These are phyloP conservation scores for Eleusine coracana DNA, from an alignment of 176 grass and related monocot species.

Conservation along the genomic window DNA sequence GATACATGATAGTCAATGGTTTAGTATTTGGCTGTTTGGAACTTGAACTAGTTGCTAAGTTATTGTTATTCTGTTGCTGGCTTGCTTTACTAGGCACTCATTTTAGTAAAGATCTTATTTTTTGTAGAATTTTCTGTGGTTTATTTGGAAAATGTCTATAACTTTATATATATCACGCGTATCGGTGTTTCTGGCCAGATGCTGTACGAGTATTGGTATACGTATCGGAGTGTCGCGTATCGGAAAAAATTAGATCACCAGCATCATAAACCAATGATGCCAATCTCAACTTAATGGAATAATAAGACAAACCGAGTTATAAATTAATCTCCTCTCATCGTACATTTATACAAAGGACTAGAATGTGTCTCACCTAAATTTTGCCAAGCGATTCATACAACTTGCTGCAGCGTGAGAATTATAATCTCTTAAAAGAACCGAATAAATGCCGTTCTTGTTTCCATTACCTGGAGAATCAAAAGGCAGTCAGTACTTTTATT, in stretches of 20 bases:
- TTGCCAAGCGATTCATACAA: conserved; percentile 98
- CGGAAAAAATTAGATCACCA: neutral
- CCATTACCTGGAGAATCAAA: conserved; percentile 80
- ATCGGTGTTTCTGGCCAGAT: no score
- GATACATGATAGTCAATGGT: no score
- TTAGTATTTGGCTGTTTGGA: no score
- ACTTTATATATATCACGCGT: no score
- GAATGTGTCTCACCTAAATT: conserved; percentile 71
- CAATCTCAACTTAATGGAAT: neutral
- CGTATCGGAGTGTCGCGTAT: no score
- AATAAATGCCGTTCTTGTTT: conserved; percentile 84
- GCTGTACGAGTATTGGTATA: no score
- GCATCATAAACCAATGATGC: neutral
- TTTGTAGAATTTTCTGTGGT: no score
- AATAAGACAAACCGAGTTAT: neutral
- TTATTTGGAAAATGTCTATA: no score
- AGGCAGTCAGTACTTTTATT: conserved; percentile 17
- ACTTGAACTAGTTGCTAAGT: no score
- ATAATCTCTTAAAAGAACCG: conserved; percentile 94
- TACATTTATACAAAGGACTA: conserved; percentile 13
- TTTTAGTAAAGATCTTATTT: no score
- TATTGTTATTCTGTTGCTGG: no score
- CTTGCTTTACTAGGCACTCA: no score
- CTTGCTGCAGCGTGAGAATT: conserved; percentile 99
- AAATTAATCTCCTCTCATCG: neutral